Percentiles rank a stretch among this genome's conserved stretches.
Evolutionary conservation across 768 basidiomycete genomes (phyloP).

Genomic region (Sarcomyxa edulis): DNA sequence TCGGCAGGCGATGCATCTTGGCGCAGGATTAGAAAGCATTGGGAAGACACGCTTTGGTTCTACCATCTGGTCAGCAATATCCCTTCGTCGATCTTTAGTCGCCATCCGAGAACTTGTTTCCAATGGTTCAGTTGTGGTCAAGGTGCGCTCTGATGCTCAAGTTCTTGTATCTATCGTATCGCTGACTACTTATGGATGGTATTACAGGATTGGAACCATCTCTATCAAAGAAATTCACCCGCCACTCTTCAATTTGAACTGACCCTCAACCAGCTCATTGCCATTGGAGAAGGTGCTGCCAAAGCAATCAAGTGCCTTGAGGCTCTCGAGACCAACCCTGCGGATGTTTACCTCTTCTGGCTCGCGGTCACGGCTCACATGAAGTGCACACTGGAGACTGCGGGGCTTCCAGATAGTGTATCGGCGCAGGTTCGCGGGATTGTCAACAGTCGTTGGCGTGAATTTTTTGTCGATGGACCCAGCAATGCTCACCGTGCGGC

Average conservation of each 20-base stretch:
- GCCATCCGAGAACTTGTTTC: constrained; percentile 7
- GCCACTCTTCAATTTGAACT: background rate
- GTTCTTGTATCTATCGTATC: background rate
- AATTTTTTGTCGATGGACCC: constrained; percentile 2
- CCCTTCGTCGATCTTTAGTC: constrained; percentile 9
- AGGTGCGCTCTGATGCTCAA: background rate
- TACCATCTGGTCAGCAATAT: constrained; percentile 12
- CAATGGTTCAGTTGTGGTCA: background rate
- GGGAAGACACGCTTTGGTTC: constrained; percentile 15
- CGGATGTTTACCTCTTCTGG: constrained; percentile 14
- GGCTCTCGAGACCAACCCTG: constrained; percentile 10
- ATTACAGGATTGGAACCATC: background rate
- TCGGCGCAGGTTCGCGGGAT: constrained; percentile 3
- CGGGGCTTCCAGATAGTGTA: background rate
- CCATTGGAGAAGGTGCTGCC: constrained; percentile 11
- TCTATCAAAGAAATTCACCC: no score
- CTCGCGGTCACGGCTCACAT: constrained; percentile 10
- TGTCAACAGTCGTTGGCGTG: background rate
- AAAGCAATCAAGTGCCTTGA: constrained; percentile 15
- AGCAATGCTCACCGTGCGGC: constrained; percentile 1
- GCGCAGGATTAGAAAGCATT: constrained; percentile 13
- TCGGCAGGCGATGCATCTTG: no score
- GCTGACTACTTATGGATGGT: background rate
- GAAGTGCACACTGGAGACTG: background rate
- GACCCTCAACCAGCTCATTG: constrained; percentile 4